A percentile compares a stretch with the other conserved stretches of the same genome.
These are phyloP conservation scores for Saussurea involucrata DNA, from an alignment of 129 eudicot species.

Conservation along the genomic window DNA sequence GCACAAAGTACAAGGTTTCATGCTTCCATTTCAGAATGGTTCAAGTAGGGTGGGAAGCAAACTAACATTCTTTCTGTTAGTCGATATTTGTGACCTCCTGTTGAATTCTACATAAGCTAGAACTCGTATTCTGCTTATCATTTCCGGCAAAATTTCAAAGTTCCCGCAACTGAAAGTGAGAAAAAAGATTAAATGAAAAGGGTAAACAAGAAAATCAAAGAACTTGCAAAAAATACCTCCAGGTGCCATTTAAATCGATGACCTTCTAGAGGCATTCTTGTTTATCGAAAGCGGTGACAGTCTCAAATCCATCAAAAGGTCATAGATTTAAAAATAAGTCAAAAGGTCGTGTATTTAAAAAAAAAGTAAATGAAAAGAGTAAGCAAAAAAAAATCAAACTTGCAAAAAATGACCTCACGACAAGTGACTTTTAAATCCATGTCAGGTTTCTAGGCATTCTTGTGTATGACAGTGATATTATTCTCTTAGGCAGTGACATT, in stretches of 20 bases:
- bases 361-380: too few relatives aligned
- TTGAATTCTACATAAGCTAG: slow-evolving; percentile 18
- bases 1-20: slow-evolving; percentile 23
- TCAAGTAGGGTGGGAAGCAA: neutral
- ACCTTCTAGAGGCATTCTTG: neutral
- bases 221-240: too few relatives aligned
- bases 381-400: too few relatives aligned
- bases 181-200: neutral
- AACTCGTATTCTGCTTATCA: slow-evolving; percentile 9
- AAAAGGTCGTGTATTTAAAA: too few relatives aligned
- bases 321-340: neutral
- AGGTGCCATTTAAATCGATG: neutral
- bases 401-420: too few relatives aligned
- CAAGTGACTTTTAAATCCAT: too few relatives aligned
- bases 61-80: neutral
- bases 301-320: neutral
- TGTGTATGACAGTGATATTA: too few relatives aligned
- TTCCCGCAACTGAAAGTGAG: neutral
- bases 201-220: neutral
- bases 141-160: slow-evolving; percentile 8
- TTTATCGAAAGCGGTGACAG: neutral
- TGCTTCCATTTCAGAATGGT: neutral
- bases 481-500: too few relatives aligned
- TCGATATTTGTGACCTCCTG: neutral
- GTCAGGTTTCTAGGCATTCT: too few relatives aligned